phyloP scores from a whole-genome alignment of 2,329 filamentous ascomycete species.

The Sarocladiaceae sp. region DNA sequence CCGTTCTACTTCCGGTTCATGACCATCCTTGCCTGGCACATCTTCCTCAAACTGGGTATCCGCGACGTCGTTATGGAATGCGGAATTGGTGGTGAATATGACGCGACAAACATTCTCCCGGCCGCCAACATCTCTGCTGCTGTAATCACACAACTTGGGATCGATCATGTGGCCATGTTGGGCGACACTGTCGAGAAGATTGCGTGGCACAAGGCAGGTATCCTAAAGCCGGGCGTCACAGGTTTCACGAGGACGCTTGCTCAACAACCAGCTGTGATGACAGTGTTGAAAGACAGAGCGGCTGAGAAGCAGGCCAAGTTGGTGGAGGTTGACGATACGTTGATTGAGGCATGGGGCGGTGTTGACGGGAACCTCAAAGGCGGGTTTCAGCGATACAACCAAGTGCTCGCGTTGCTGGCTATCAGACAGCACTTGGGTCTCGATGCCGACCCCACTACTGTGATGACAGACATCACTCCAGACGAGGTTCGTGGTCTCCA shows the following conservation, averaged over 20 bases:
- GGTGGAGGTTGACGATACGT: constrained; percentile 33
- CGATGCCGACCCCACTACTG: constrained; percentile 14
- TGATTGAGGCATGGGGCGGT: constrained; percentile 35
- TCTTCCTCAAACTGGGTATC: constrained; percentile 71
- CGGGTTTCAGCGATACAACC: constrained; percentile 52
- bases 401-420: constrained; percentile 49
- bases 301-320: constrained; percentile 44
- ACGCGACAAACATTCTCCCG: constrained; percentile 80
- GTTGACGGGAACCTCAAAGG: constrained; percentile 37
- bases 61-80: constrained; percentile 81
- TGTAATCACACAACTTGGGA: constrained; percentile 73
- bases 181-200: constrained; percentile 75
- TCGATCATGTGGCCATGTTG: constrained; percentile 78
- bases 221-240: constrained; percentile 60
- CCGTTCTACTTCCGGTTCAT: constrained; percentile 91
- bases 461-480: constrained; percentile 19
- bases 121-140: constrained; percentile 57
- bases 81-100: constrained; percentile 89
- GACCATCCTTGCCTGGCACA: constrained; percentile 81
- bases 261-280: constrained; percentile 29
- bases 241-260: constrained; percentile 28
- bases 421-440: constrained; percentile 50
- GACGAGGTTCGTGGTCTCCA: constrained; percentile 60
- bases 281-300: constrained; percentile 55
- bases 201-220: constrained; percentile 85